Percentiles rank a stretch among this genome's conserved stretches.
Conservation (phyloP, 23 red algal species). For the Chondrus crispus region DNA sequence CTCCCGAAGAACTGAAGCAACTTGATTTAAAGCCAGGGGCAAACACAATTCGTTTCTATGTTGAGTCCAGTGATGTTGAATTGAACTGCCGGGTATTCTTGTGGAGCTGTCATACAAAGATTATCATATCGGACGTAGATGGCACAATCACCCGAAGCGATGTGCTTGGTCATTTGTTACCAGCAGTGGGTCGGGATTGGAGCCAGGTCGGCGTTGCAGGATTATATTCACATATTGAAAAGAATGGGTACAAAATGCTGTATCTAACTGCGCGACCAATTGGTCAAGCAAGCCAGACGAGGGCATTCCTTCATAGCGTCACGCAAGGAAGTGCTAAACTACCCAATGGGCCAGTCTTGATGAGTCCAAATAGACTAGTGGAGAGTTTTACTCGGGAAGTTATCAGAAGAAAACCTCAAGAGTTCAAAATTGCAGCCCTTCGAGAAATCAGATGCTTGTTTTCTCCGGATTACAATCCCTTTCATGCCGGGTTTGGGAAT, state of each 20-base stretch:
- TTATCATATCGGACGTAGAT: constrained; percentile 94
- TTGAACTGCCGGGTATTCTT: constrained; percentile 82
- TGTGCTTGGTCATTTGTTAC: constrained; percentile 93
- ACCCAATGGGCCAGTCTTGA: constrained; percentile 89
- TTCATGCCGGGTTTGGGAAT: constrained; percentile 99
- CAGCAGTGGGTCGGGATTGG: constrained; percentile 96
- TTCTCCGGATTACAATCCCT: constrained; percentile 82
- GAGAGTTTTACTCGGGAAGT: constrained; percentile 94
- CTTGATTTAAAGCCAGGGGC: constrained; percentile 77
- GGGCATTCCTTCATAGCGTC: constrained; percentile 75
- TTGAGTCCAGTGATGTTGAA: constrained; percentile 66
- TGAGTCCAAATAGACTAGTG: constrained; percentile 90
- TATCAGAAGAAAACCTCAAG: constrained; percentile 82
- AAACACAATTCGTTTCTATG: constrained; percentile 84
- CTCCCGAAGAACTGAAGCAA: constrained; percentile 56
- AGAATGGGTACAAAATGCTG: constrained; percentile 91
- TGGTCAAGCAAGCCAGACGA: constrained; percentile 84
- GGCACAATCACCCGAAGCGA: constrained; percentile 97
- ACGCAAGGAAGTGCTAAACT: constrained; percentile 73
- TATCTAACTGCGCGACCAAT: constrained; percentile 97
- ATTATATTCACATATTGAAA: constrained; percentile 80
- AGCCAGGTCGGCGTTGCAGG: constrained; percentile 91
- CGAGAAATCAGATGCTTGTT: constrained; percentile 83
- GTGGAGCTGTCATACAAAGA: constrained; percentile 76
- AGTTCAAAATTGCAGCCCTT: constrained; percentile 96